These are phyloP conservation scores for Fraxinus velutina DNA, from an alignment of 305 asterid genomes.

Conservation along the genomic window DNA sequence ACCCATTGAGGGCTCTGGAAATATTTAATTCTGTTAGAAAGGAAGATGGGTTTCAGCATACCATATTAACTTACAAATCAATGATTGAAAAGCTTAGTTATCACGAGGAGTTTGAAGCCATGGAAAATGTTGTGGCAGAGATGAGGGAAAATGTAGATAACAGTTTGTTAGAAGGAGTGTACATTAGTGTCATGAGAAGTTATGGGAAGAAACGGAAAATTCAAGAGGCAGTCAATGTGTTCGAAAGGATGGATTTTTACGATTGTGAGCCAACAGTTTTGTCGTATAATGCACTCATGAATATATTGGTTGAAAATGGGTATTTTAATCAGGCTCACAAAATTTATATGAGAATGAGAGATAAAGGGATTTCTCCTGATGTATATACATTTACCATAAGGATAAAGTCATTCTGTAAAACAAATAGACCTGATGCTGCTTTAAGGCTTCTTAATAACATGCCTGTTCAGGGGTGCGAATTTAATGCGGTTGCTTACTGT, in stretches of 20 bases:
- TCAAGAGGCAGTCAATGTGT: constrained; percentile 77
- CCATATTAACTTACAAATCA: constrained; percentile 60
- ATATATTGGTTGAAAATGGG: constrained; percentile 72
- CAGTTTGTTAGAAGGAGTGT: constrained; percentile 68
- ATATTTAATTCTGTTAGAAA: constrained; percentile 70
- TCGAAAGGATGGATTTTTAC: constrained; percentile 89
- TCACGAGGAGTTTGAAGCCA: constrained; percentile 68
- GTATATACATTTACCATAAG: constrained; percentile 80
- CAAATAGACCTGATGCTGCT: constrained; percentile 70
- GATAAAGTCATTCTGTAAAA: constrained; percentile 83
- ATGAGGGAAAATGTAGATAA: constrained; percentile 57
- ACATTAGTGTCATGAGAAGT: constrained; percentile 60
- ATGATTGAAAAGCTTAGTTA: constrained; percentile 77
- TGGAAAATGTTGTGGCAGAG: constrained; percentile 66
- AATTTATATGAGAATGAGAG: constrained; percentile 78
- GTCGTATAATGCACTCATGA: constrained; percentile 77
- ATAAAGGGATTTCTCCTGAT: constrained; percentile 68
- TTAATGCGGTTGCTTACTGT: constrained; percentile 74
- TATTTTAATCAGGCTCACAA: constrained; percentile 78
- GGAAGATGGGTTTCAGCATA: constrained; percentile 72
- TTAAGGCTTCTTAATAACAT: constrained; percentile 83
- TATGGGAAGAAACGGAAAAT: constrained; percentile 71
- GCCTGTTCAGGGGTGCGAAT: constrained; percentile 67
- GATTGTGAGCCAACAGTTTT: constrained; percentile 61
- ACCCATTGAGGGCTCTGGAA: constrained; percentile 81